A percentile compares a stretch with the other conserved stretches of the same genome.
Evolutionary conservation across 768 basidiomycete species (phyloP).

Genomic region (Agrocybe pediades): DNA sequence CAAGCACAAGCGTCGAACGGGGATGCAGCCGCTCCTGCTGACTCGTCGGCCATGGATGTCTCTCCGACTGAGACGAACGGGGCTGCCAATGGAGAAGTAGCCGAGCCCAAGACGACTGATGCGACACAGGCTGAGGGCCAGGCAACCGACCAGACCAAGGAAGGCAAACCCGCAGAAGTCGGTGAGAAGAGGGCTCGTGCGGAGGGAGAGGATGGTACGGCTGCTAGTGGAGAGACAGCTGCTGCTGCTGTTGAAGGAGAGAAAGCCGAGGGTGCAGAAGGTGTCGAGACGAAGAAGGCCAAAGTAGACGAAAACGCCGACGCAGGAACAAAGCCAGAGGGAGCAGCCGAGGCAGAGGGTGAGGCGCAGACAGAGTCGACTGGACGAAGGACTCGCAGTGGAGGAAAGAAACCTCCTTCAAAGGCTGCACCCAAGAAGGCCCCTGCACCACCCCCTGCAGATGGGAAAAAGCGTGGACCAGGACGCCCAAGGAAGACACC

Average conservation of each 20-base stretch:
- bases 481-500: neutral
- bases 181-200: neutral
- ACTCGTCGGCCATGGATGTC: neutral
- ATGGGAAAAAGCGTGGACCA: neutral
- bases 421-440: neutral
- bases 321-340: neutral
- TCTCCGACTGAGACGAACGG: neutral
- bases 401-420: neutral
- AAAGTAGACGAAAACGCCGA: neutral
- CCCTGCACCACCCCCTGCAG: neutral
- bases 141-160: neutral
- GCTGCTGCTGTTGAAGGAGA: too few species aligned
- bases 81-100: neutral
- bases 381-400: neutral
- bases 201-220: neutral
- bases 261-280: neutral
- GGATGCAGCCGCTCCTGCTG: neutral
- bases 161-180: neutral
- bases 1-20: neutral
- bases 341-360: neutral
- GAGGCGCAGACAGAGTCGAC: neutral
- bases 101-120: neutral
- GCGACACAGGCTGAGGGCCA: neutral
- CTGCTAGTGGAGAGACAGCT: neutral
- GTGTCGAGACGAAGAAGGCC: neutral